These are phyloP conservation scores for Ustanciosporium gigantosporum DNA, from an alignment of 1,284 basidiomycete species.

Conservation along the genomic window DNA sequence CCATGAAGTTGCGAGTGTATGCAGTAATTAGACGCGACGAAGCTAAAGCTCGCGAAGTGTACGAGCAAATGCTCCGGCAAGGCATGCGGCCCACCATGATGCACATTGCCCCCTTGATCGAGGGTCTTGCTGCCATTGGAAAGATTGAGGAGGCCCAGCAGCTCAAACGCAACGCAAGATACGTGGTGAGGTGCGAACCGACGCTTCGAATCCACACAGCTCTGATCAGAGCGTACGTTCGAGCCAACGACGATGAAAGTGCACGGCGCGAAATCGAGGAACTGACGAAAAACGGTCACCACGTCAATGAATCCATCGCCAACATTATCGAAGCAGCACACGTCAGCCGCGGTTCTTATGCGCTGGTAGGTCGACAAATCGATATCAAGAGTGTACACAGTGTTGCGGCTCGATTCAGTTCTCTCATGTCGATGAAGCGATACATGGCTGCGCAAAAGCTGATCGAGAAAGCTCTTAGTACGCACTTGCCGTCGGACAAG, in stretches of 20 bases:
- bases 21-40: slow-evolving; percentile 34
- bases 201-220: slow-evolving; percentile 36
- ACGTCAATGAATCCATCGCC: slow-evolving; percentile 23
- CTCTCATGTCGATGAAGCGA: slow-evolving; percentile 10
- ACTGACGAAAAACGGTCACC: slow-evolving; percentile 12
- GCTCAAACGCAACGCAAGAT: slow-evolving; percentile 23
- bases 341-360: slow-evolving; percentile 1
- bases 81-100: slow-evolving; percentile 24
- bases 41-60: slow-evolving; percentile 28
- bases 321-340: slow-evolving; percentile 37
- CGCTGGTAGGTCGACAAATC: slow-evolving; percentile 14
- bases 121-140: slow-evolving; percentile 23
- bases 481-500: slow-evolving; percentile 15
- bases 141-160: slow-evolving; percentile 24
- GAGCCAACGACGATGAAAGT: slow-evolving; percentile 5
- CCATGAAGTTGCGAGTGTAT: slow-evolving; percentile 38
- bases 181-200: slow-evolving; percentile 11
- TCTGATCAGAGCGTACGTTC: slow-evolving; percentile 29
- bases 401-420: slow-evolving; percentile 27
- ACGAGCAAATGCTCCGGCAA: slow-evolving; percentile 33
- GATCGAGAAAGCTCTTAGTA: slow-evolving; percentile 15
- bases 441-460: slow-evolving; percentile 32
- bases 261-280: slow-evolving; percentile 21
- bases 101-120: slow-evolving; percentile 41
- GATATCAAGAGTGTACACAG: slow-evolving; percentile 3